These are phyloP conservation scores for Termitomyces sp. DNA, from an alignment of 768 basidiomycete genomes.

Conservation along the genomic window DNA sequence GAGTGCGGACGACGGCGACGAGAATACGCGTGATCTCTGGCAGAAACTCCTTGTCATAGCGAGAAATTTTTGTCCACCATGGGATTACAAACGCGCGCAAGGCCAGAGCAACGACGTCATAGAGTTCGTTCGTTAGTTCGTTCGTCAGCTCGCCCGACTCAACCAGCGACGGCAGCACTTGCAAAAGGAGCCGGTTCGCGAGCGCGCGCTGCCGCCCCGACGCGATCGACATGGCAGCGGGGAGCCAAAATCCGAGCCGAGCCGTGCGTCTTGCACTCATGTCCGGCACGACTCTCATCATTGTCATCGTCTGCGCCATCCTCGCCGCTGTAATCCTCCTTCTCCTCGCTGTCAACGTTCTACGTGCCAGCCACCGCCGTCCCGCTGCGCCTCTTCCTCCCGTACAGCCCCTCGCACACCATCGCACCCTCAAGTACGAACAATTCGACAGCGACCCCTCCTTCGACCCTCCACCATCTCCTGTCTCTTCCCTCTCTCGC, in stretches of 20 bases:
- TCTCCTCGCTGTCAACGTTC: conserved; percentile 29
- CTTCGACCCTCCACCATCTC: conserved; percentile 14
- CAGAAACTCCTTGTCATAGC: conserved; percentile 79
- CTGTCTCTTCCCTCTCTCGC: conserved; percentile 18
- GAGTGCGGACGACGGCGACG: conserved; percentile 45
- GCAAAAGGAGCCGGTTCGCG: conserved; percentile 61
- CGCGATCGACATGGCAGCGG: conserved; percentile 19
- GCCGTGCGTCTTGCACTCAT: conserved; percentile 1
- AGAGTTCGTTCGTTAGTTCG: conserved; percentile 62
- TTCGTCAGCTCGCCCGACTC: conserved; percentile 52
- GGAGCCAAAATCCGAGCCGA: conserved; percentile 4
- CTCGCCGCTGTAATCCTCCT: conserved; percentile 34
- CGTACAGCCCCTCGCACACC: conserved; percentile 58
- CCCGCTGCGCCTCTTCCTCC: conserved; percentile 49
- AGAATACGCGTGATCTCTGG: conserved; percentile 63
- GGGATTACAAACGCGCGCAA: conserved; percentile 75
- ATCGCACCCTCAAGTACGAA: conserved; percentile 41
- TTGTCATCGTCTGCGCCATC: conserved; percentile 39
- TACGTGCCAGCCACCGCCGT: conserved; percentile 26
- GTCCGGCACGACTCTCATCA: conserved; percentile 38
- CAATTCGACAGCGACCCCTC: conserved; percentile 1
- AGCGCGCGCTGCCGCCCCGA: conserved; percentile 27
- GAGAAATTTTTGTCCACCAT: conserved; percentile 83
- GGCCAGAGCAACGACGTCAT: conserved; percentile 75
- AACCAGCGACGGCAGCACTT: conserved; percentile 34